Evolutionary conservation across 2,329 filamentous ascomycete genomes (phyloP).

Genomic region (Claviceps citrina): DNA sequence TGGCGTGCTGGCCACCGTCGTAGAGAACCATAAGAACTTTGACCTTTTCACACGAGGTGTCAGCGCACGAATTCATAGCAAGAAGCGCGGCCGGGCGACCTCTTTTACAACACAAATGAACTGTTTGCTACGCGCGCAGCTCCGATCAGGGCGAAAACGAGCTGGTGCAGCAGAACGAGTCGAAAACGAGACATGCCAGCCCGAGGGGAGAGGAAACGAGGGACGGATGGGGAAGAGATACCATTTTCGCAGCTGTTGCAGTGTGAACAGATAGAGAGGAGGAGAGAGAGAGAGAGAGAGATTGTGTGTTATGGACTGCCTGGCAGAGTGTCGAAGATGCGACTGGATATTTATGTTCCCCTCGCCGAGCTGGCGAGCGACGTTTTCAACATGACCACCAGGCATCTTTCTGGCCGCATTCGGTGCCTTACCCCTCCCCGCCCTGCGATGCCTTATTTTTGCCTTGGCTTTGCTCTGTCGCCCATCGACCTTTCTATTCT

Average conservation of each 20-base stretch:
- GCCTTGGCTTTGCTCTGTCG: no score
- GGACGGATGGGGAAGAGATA: conserved; percentile 17
- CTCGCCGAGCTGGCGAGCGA: not conserved
- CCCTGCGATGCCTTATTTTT: no score
- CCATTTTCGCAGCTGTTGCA: conserved; percentile 12
- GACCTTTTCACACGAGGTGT: conserved; percentile 47
- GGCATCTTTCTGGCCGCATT: no score
- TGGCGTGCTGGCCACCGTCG: conserved; percentile 78
- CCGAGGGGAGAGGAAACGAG: no score
- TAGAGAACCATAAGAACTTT: conserved; percentile 92
- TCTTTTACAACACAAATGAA: not conserved
- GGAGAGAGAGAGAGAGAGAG: not conserved
- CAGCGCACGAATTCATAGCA: conserved; percentile 34
- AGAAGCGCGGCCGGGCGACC: conserved; percentile 28
- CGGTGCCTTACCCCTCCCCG: no score
- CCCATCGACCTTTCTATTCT: no score
- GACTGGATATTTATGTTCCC: not conserved
- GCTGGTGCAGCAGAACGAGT: conserved; percentile 8
- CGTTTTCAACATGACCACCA: no score
- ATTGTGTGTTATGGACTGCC: not conserved
- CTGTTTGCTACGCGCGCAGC: no score
- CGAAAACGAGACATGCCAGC: no score
- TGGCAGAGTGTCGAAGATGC: no score
- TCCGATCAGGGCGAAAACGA: not conserved
- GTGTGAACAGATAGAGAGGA: not conserved